A percentile compares a stretch with the other conserved stretches of the same genome.
phyloP scores from a whole-genome alignment of 2,329 filamentous ascomycete species.

The Xylariaceae sp. region DNA sequence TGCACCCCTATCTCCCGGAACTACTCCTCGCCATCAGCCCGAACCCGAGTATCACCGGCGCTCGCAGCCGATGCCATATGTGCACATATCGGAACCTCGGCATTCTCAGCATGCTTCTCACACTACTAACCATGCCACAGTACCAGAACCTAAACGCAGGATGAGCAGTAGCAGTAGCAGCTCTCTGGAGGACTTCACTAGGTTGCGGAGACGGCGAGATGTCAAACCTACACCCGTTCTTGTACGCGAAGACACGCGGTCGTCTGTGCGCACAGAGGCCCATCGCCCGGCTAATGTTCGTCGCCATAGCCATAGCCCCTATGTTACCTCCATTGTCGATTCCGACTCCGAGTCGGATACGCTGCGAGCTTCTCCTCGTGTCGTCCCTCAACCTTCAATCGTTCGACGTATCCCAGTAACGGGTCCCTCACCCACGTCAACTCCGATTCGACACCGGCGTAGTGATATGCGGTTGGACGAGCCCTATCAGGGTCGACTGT shows the following conservation, averaged over 20 bases:
- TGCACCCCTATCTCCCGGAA: slow-evolving; percentile 17
- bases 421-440: slow-evolving; percentile 16
- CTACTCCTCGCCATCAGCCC: slow-evolving; percentile 26
- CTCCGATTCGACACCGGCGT: slow-evolving; percentile 22
- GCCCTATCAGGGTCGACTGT: slow-evolving; percentile 25
- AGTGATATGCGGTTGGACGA: slow-evolving; percentile 27
- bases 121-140: slow-evolving; percentile 26
- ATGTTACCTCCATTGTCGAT: slow-evolving; percentile 21
- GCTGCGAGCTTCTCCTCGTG: slow-evolving; percentile 22
- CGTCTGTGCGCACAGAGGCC: slow-evolving; percentile 23
- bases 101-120: slow-evolving; percentile 21
- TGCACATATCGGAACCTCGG: slow-evolving; percentile 27
- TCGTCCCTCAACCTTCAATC: slow-evolving; percentile 21
- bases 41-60: slow-evolving; percentile 36
- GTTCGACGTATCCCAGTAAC: slow-evolving; percentile 24
- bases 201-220: slow-evolving; percentile 49
- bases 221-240: slow-evolving; percentile 36
- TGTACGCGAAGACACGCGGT: slow-evolving; percentile 25
- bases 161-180: slow-evolving; percentile 34
- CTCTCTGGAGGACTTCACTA: slow-evolving; percentile 38
- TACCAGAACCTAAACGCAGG: slow-evolving; percentile 22
- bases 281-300: slow-evolving; percentile 22
- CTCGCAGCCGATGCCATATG: slow-evolving; percentile 33
- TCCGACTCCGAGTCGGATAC: slow-evolving; percentile 27
- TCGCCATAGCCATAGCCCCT: slow-evolving; percentile 30